phyloP scores from a whole-genome alignment of 495 filamentous ascomycete species.

The Annulohypoxylon maeteangense region DNA sequence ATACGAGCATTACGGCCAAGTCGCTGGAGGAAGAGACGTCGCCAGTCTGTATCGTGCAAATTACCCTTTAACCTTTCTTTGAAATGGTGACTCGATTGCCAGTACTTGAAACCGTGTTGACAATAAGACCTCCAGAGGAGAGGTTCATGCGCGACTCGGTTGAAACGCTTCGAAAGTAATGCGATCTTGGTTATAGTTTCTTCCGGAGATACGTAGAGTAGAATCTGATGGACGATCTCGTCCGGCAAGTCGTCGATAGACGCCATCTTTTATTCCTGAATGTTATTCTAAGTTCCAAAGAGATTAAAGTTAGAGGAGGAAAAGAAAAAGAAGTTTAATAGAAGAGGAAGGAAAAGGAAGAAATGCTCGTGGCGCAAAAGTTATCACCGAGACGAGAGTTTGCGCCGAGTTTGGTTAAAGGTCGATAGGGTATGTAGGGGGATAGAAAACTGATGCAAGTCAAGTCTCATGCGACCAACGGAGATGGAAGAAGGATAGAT shows the following conservation, averaged over 20 bases:
- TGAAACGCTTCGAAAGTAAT: conserved; percentile 70
- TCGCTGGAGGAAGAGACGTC: conserved; percentile 71
- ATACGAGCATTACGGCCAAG: conserved; percentile 64
- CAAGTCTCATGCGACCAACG: conserved; percentile 26
- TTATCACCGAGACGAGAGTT: conserved; percentile 31
- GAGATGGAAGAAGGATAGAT: conserved; percentile 16
- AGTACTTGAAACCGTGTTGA: conserved; percentile 70
- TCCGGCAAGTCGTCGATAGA: conserved; percentile 67
- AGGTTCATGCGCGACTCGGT: conserved; percentile 71
- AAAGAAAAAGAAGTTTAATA: neutral
- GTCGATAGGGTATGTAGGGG: neutral
- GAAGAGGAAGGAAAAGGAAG: neutral
- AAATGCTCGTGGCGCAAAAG: neutral
- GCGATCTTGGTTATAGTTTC: conserved; percentile 63
- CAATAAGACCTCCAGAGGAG: conserved; percentile 86
- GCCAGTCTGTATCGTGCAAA: conserved; percentile 78
- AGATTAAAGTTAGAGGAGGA: neutral
- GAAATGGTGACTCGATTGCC: conserved; percentile 75
- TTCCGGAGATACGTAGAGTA: conserved; percentile 68
- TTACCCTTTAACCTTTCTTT: conserved; percentile 59
- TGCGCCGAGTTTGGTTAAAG: conserved; percentile 23
- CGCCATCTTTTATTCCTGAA: conserved; percentile 31
- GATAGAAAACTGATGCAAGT: conserved; percentile 2
- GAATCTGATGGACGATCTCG: conserved; percentile 77
- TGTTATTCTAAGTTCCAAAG: neutral